Evolutionary conservation across 768 basidiomycete species (phyloP).

Genomic region (Gloeopeniophorella convolvens): DNA sequence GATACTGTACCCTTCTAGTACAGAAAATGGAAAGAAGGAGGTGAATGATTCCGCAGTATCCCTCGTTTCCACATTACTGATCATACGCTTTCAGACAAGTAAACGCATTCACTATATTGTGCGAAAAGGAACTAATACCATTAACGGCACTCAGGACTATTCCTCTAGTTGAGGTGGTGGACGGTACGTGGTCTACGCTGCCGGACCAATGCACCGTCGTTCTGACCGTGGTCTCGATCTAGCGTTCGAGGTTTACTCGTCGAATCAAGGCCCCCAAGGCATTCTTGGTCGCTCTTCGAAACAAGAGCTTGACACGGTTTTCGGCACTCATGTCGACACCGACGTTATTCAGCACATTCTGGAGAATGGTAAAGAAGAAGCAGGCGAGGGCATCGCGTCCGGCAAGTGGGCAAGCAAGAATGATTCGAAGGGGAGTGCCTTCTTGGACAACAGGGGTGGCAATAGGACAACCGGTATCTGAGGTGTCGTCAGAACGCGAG

Average conservation of each 20-base stretch:
- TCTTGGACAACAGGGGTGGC: slow-evolving; percentile 14
- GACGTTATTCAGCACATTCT: slow-evolving; percentile 59
- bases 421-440: slow-evolving; percentile 11
- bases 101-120: slow-evolving; percentile 28
- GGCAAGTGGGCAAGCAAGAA: slow-evolving; percentile 23
- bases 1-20: slow-evolving; percentile 37
- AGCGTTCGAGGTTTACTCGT: slow-evolving; percentile 71
- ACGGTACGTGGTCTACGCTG: slow-evolving; percentile 49
- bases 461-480: slow-evolving; percentile 16
- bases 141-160: slow-evolving; percentile 57
- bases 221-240: not conserved
- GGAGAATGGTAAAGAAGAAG: slow-evolving; percentile 54
- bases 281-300: slow-evolving; percentile 66
- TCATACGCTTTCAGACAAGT: slow-evolving; percentile 51
- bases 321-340: slow-evolving; percentile 56
- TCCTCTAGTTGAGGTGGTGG: slow-evolving; percentile 71
- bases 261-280: slow-evolving; percentile 74
- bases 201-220: not conserved
- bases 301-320: slow-evolving; percentile 73
- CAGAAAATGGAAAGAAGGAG: slow-evolving; percentile 76
- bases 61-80: slow-evolving; percentile 21
- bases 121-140: slow-evolving; percentile 3
- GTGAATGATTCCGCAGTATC: slow-evolving; percentile 37
- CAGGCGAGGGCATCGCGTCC: slow-evolving; percentile 39
- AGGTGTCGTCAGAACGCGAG: not conserved